Percentiles rank a stretch among this genome's conserved stretches.
Evolutionary conservation across 202 grass and related monocot species (phyloP).

Genomic region (Eragrostis tef): DNA sequence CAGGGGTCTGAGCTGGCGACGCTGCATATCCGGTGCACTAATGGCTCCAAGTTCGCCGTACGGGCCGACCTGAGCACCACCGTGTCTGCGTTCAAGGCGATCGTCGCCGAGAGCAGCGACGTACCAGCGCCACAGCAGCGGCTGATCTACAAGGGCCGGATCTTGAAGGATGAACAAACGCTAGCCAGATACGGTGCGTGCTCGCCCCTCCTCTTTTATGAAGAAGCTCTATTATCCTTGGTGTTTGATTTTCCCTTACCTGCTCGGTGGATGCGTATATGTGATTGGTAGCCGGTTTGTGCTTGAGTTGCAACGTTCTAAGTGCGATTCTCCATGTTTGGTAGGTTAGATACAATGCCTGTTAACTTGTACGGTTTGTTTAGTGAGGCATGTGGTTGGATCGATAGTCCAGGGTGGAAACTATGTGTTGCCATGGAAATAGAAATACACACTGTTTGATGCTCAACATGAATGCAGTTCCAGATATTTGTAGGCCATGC

Average conservation of each 20-base stretch:
- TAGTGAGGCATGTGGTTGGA: too few species aligned
- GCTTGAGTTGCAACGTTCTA: background rate
- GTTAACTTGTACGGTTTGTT: too few species aligned
- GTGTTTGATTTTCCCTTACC: background rate
- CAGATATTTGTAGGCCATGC: constrained; percentile 8
- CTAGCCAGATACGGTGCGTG: constrained; percentile 86
- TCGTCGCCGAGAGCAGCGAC: constrained; percentile 72
- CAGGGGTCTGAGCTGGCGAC: constrained; percentile 39
- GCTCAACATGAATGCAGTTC: background rate
- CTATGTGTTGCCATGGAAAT: too few species aligned
- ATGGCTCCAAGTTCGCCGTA: constrained; percentile 88
- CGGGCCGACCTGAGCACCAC: constrained; percentile 57
- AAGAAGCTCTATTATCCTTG: background rate
- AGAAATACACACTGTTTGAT: too few species aligned
- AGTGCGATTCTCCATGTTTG: background rate
- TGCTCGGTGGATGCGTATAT: background rate
- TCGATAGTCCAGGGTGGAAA: too few species aligned
- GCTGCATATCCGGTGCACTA: constrained; percentile 82
- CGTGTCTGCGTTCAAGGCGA: constrained; percentile 73
- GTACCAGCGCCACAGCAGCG: constrained; percentile 83
- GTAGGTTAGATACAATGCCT: background rate
- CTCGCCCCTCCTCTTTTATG: background rate
- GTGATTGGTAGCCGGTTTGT: background rate
- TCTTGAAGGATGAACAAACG: constrained; percentile 98
- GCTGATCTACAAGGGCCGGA: constrained; percentile 97